Evolutionary conservation across 2,329 filamentous ascomycete genomes (phyloP).

Genomic region (Venturia pyrina): DNA sequence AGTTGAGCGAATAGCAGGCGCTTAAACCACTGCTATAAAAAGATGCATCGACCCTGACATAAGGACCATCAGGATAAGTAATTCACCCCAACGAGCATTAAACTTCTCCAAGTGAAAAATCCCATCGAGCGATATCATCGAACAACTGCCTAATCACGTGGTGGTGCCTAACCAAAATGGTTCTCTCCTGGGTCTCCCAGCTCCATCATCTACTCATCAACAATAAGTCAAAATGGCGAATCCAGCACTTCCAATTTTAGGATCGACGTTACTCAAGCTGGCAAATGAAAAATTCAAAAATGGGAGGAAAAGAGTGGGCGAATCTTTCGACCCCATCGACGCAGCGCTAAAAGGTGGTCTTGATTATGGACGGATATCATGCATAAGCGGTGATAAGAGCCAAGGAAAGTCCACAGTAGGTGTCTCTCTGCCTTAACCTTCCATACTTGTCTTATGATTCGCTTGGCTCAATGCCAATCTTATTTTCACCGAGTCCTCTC

Average conservation of each 20-base stretch:
- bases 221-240: neutral
- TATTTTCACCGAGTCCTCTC: neutral
- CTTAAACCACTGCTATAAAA: neutral
- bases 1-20: neutral
- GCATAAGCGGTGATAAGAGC: slow-evolving; percentile 26
- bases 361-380: slow-evolving; percentile 23
- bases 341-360: slow-evolving; percentile 27
- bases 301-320: neutral
- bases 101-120: too few relatives aligned
- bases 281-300: neutral
- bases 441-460: neutral
- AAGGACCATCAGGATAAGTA: too few relatives aligned
- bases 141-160: too few relatives aligned
- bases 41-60: too few relatives aligned
- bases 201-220: neutral
- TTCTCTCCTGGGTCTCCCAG: too few relatives aligned
- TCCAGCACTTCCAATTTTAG: neutral
- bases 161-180: too few relatives aligned
- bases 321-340: neutral
- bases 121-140: too few relatives aligned
- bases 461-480: neutral
- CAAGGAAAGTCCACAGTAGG: slow-evolving; percentile 20
- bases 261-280: neutral
- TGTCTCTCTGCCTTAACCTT: neutral
- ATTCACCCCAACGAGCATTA: too few relatives aligned